A percentile compares a stretch with the other conserved stretches of the same genome.
Conservation (phyloP, 331 rosid genomes). For the Quercus phellos region DNA sequence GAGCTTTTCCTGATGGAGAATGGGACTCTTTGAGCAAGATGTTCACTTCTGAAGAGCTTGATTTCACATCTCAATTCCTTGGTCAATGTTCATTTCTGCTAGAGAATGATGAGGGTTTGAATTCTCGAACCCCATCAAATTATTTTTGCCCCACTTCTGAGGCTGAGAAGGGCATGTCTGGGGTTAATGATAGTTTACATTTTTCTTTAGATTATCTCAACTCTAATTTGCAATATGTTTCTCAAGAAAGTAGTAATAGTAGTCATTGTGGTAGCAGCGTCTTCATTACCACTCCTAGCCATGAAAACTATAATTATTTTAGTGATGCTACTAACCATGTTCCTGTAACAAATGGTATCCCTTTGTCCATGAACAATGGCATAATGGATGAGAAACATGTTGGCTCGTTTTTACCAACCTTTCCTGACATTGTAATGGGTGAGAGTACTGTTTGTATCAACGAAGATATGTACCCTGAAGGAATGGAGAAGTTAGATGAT, state of each 20-base stretch:
- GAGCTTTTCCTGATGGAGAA: constrained; percentile 64
- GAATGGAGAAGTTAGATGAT: constrained; percentile 5
- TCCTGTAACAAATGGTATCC: constrained; percentile 19
- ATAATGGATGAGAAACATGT: constrained; percentile 35
- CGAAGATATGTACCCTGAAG: constrained; percentile 27
- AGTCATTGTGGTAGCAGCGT: constrained; percentile 26
- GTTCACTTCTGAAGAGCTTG: constrained; percentile 52
- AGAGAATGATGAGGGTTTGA: constrained; percentile 37
- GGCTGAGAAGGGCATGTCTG: constrained; percentile 1
- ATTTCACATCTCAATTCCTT: constrained; percentile 44
- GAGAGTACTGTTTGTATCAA: constrained; percentile 22
- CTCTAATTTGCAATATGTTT: constrained; percentile 36
- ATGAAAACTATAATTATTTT: constrained; percentile 28
- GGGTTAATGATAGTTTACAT: constrained; percentile 36
- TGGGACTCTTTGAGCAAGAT: constrained; percentile 54
- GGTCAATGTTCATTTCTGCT: constrained; percentile 36
- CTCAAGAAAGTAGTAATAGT: constrained; percentile 47
- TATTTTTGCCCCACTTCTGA: constrained; percentile 23
- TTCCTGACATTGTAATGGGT: constrained; percentile 39
- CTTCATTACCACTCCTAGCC: constrained; percentile 27
- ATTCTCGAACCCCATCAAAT: constrained; percentile 21
- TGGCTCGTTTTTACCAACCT: constrained; percentile 29
- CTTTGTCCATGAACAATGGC: constrained; percentile 29
- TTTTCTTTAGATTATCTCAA: constrained; percentile 44
- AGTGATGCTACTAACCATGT: constrained; percentile 32